A percentile compares a stretch with the other conserved stretches of the same genome.
phyloP scores from a whole-genome alignment of 75 land plant species.

The Sequoiadendron giganteum region DNA sequence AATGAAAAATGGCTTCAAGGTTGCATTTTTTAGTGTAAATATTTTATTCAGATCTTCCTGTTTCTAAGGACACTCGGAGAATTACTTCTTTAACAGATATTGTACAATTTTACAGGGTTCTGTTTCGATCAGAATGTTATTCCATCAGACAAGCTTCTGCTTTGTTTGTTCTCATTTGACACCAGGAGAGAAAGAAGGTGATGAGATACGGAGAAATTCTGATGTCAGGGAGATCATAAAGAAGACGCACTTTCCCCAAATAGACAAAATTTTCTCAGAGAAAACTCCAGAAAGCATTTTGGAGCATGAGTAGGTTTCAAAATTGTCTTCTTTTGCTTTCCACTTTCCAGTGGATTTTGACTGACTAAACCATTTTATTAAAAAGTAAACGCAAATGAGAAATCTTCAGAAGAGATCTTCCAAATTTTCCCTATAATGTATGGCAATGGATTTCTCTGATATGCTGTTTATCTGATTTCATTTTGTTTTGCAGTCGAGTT shows the following conservation, averaged over 20 bases:
- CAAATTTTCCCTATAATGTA: neutral
- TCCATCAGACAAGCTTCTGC: constrained; percentile 73
- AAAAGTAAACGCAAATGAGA: neutral
- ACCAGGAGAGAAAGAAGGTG: constrained; percentile 91
- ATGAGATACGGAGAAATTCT: constrained; percentile 72
- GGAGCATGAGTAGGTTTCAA: neutral
- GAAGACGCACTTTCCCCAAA: constrained; percentile 56
- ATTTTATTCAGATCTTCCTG: neutral
- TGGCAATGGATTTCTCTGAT: neutral
- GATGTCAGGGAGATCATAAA: constrained; percentile 81
- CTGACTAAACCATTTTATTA: neutral
- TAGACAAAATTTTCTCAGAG: constrained; percentile 10
- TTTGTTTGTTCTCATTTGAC: constrained; percentile 78
- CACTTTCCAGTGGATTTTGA: neutral
- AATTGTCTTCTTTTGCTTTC: neutral
- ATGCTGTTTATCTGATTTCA: neutral
- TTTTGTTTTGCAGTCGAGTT: constrained; percentile 54
- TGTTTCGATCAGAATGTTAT: constrained; percentile 79
- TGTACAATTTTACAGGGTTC: constrained; percentile 60
- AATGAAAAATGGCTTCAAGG: neutral
- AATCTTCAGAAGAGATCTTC: neutral
- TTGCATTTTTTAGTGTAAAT: neutral
- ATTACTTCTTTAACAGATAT: neutral
- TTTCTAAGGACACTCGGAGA: neutral
- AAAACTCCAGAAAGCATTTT: neutral